These are phyloP conservation scores for Aspergillus neotritici DNA, from an alignment of 2,329 filamentous ascomycete species.

Conservation along the genomic window DNA sequence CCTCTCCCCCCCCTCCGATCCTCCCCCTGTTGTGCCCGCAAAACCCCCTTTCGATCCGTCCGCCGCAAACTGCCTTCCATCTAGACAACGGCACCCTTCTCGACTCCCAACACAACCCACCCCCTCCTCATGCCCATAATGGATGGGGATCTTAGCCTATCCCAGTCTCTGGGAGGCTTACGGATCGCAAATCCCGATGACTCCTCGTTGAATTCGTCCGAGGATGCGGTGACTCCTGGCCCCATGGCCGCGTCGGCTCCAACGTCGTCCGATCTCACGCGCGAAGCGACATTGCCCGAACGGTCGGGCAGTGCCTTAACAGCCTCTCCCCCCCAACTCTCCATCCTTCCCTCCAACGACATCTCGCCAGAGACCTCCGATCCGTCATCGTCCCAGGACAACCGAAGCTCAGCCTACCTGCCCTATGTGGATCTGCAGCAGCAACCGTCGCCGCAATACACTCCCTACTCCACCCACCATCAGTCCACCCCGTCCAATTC, in stretches of 20 bases:
- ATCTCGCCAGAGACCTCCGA: slow-evolving; percentile 16
- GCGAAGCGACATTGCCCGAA: slow-evolving; percentile 16
- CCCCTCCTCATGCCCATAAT: slow-evolving; percentile 48
- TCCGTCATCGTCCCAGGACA: slow-evolving; percentile 25
- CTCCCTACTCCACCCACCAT: slow-evolving; percentile 34
- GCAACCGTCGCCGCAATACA: slow-evolving; percentile 39
- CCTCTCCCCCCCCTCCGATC: slow-evolving; percentile 9
- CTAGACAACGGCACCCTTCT: neutral
- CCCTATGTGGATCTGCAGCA: slow-evolving; percentile 42
- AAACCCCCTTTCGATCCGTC: slow-evolving; percentile 7
- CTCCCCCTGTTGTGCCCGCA: slow-evolving; percentile 3
- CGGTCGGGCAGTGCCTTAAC: slow-evolving; percentile 19
- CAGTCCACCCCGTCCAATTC: slow-evolving; percentile 34
- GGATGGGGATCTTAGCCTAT: slow-evolving; percentile 89
- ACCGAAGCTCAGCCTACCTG: slow-evolving; percentile 41
- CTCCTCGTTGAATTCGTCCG: slow-evolving; percentile 43
- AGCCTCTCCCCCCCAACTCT: slow-evolving; percentile 17
- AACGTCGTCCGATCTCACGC: slow-evolving; percentile 20
- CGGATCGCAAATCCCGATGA: slow-evolving; percentile 96
- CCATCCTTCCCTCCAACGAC: slow-evolving; percentile 12
- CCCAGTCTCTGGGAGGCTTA: slow-evolving; percentile 84
- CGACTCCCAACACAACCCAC: neutral
- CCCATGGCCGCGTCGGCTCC: slow-evolving; percentile 18
- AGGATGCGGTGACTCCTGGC: slow-evolving; percentile 27
- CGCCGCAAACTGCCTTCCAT: neutral